Evolutionary conservation across 2,329 filamentous ascomycete genomes (phyloP).

Genomic region (Fusarium sp.): DNA sequence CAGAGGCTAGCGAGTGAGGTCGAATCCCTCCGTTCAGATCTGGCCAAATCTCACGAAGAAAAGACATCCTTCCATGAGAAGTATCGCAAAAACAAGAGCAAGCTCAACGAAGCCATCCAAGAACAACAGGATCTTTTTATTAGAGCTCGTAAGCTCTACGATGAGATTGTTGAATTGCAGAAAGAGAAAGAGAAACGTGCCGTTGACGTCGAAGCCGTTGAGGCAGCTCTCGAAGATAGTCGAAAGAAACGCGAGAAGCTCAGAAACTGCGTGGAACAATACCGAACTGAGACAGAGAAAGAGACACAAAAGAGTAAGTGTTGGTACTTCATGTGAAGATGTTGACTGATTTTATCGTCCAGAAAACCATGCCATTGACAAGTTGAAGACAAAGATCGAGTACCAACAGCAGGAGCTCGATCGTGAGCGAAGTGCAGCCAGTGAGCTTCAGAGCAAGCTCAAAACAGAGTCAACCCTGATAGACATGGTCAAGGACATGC

Average conservation of each 20-base stretch:
- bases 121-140: slow-evolving; percentile 60
- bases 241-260: slow-evolving; percentile 50
- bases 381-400: slow-evolving; percentile 36
- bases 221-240: slow-evolving; percentile 45
- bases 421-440: slow-evolving; percentile 4
- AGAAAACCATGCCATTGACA: slow-evolving; percentile 45
- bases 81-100: slow-evolving; percentile 49
- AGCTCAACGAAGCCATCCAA: slow-evolving; percentile 58
- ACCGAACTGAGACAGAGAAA: slow-evolving; percentile 38
- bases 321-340: background rate
- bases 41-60: slow-evolving; percentile 42
- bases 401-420: slow-evolving; percentile 35
- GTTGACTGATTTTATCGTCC: background rate
- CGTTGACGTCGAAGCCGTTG: slow-evolving; percentile 39
- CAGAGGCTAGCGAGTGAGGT: slow-evolving; percentile 45
- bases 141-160: slow-evolving; percentile 48
- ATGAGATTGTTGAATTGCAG: slow-evolving; percentile 50
- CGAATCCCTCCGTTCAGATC: slow-evolving; percentile 41
- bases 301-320: slow-evolving; percentile 42
- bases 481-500: slow-evolving; percentile 20
- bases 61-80: slow-evolving; percentile 48
- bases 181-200: slow-evolving; percentile 46
- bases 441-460: slow-evolving; percentile 22
- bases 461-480: slow-evolving; percentile 24
- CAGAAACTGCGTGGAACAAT: slow-evolving; percentile 46